Conservation (phyloP, 2,329 filamentous ascomycete genomes). For the Paecilomyces niveus region DNA sequence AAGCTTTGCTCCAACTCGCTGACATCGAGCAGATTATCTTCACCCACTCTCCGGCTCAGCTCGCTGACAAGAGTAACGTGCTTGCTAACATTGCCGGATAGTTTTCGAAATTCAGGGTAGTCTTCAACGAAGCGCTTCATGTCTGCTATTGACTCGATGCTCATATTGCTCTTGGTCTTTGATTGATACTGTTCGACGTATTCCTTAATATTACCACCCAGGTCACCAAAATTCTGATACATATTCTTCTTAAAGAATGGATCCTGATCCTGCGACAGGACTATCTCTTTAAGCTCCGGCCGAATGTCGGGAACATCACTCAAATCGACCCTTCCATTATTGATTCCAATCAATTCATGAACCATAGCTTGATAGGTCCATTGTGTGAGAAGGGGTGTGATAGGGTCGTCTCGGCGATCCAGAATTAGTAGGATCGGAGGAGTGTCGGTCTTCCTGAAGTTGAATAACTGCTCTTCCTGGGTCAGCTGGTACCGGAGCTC, state of each 20-base stretch:
- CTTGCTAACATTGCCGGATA: slow-evolving; percentile 97
- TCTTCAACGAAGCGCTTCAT: slow-evolving; percentile 99
- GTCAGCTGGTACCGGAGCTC: slow-evolving; percentile 90
- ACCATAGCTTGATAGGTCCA: slow-evolving; percentile 99
- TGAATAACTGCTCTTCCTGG: slow-evolving; percentile 93
- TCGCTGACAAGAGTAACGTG: slow-evolving; percentile 95
- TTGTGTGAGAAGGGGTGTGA: slow-evolving; percentile 88
- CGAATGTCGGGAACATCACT: slow-evolving; percentile 75
- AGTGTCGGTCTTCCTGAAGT: slow-evolving; percentile 91
- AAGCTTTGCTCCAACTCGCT: slow-evolving; percentile 95
- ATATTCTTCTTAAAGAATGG: slow-evolving; percentile 99
- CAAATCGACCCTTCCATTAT: slow-evolving; percentile 89
- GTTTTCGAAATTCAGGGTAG: slow-evolving; percentile 93
- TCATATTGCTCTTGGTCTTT: slow-evolving; percentile 92
- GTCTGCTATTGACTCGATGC: slow-evolving; percentile 93
- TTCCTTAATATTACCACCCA: slow-evolving; percentile 95
- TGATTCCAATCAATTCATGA: slow-evolving; percentile 87
- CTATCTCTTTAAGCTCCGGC: slow-evolving; percentile 86
- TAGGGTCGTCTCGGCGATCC: slow-evolving; percentile 87
- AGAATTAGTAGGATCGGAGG: slow-evolving; percentile 85
- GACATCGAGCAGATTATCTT: slow-evolving; percentile 85
- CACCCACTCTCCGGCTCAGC: slow-evolving; percentile 77
- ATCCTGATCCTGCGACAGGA: slow-evolving; percentile 92
- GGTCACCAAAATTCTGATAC: slow-evolving; percentile 94
- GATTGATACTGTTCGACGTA: slow-evolving; percentile 98